A percentile compares a stretch with the other conserved stretches of the same genome.
Evolutionary conservation across 1,284 basidiomycete genomes (phyloP).

Genomic region (Leccinum subfulvum): DNA sequence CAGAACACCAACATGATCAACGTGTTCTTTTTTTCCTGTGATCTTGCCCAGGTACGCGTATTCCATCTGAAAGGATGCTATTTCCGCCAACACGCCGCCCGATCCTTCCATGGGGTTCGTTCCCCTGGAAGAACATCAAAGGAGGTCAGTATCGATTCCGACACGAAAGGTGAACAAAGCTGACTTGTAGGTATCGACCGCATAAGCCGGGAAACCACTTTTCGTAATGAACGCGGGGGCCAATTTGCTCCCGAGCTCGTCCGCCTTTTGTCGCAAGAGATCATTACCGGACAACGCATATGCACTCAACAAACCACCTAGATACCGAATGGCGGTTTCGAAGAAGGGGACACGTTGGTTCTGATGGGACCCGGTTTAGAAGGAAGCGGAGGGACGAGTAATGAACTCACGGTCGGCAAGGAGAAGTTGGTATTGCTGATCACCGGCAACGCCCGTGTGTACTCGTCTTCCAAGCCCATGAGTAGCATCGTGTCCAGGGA

Average conservation of each 20-base stretch:
- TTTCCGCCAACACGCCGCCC: conserved; percentile 54
- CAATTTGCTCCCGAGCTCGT: conserved; percentile 49
- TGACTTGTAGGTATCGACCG: conserved; percentile 48
- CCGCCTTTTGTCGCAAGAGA: conserved; percentile 49
- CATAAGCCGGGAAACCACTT: conserved; percentile 48
- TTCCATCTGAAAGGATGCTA: conserved; percentile 56
- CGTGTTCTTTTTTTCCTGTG: conserved; percentile 50
- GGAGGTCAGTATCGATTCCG: conserved; percentile 3
- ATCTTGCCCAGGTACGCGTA: conserved; percentile 57
- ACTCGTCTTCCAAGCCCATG: conserved; percentile 81
- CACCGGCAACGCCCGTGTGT: conserved; percentile 65
- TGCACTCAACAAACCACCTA: conserved; percentile 80
- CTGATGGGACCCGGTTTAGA: conserved; percentile 17
- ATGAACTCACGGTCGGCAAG: conserved; percentile 33
- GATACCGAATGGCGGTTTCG: conserved; percentile 48
- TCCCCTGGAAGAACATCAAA: conserved; percentile 3
- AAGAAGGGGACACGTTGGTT: conserved; percentile 59
- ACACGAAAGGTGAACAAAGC: conserved; percentile 11
- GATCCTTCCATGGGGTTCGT: neutral
- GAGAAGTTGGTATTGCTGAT: conserved; percentile 68
- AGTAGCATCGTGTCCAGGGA: conserved; percentile 86
- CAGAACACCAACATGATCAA: conserved; percentile 39
- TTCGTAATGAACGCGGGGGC: conserved; percentile 52
- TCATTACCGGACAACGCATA: conserved; percentile 66
- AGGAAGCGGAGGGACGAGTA: neutral